Conservation (phyloP, 495 filamentous ascomycete genomes). For the Arthonia radiata region DNA sequence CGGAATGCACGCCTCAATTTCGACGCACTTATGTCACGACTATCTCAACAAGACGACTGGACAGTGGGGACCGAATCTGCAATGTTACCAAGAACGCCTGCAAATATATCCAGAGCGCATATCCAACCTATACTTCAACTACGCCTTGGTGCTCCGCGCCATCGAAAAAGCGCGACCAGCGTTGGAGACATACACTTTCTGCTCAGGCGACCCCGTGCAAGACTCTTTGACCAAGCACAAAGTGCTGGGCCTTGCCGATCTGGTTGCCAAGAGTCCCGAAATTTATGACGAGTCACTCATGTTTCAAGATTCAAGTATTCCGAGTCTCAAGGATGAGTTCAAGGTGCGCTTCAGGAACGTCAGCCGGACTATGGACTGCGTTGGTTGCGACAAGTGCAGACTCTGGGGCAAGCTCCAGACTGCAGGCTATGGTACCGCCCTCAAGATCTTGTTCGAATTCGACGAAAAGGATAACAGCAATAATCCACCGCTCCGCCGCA, state of each 20-base stretch:
- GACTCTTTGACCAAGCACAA: slow-evolving; percentile 57
- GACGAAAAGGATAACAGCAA: slow-evolving; percentile 46
- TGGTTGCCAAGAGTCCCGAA: slow-evolving; percentile 36
- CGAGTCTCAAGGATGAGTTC: slow-evolving; percentile 80
- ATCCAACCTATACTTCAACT: slow-evolving; percentile 98
- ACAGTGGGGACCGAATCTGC: slow-evolving; percentile 74
- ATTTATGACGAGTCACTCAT: slow-evolving; percentile 91
- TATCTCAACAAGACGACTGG: slow-evolving; percentile 91
- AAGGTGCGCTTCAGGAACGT: slow-evolving; percentile 92
- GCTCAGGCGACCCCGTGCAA: slow-evolving; percentile 57
- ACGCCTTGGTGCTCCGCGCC: slow-evolving; percentile 73
- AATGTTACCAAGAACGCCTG: slow-evolving; percentile 69
- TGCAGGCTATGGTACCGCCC: slow-evolving; percentile 75
- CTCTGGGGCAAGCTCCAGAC: slow-evolving; percentile 98
- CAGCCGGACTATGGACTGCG: slow-evolving; percentile 90
- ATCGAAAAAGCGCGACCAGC: slow-evolving; percentile 76
- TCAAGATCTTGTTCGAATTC: slow-evolving; percentile 92
- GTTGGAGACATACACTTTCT: slow-evolving; percentile 69
- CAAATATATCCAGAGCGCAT: slow-evolving; percentile 70
- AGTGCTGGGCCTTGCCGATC: slow-evolving; percentile 41
- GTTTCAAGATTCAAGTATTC: slow-evolving; percentile 76
- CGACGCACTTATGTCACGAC: slow-evolving; percentile 86
- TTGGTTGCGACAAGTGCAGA: slow-evolving; percentile 94
- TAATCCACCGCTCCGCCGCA: slow-evolving; percentile 56
- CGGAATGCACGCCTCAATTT: slow-evolving; percentile 95